Percentiles rank a stretch among this genome's conserved stretches.
phyloP scores from a whole-genome alignment of 2,329 filamentous ascomycete genomes.

The Xylariaceae sp. region DNA sequence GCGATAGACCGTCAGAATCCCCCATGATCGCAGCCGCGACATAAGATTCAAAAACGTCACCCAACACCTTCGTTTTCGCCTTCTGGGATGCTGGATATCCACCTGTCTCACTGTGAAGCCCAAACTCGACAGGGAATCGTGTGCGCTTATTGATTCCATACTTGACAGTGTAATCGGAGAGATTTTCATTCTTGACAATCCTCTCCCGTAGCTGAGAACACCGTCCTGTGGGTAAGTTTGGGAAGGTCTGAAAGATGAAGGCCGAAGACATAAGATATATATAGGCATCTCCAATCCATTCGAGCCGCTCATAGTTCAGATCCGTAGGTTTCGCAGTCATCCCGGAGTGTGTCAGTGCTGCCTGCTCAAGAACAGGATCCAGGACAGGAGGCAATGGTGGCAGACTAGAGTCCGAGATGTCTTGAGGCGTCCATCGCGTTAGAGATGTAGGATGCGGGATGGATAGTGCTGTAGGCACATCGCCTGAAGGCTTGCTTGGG shows the following conservation, averaged over 20 bases:
- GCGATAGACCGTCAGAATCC: conserved; percentile 63
- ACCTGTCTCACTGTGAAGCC: conserved; percentile 36
- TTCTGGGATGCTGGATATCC: conserved; percentile 50
- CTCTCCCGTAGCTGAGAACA: conserved; percentile 77
- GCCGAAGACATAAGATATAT: conserved; percentile 76
- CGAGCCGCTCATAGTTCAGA: conserved; percentile 76
- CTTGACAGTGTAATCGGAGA: conserved; percentile 67
- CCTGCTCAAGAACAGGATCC: conserved; percentile 60
- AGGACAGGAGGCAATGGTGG: conserved; percentile 65
- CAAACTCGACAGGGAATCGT: conserved; percentile 54
- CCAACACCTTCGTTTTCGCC: conserved; percentile 71
- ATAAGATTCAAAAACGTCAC: conserved; percentile 90
- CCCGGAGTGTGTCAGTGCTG: conserved; percentile 70
- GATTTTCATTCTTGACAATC: conserved; percentile 78
- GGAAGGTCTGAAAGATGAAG: conserved; percentile 75
- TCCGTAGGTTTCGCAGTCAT: conserved; percentile 40
- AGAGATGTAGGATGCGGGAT: conserved; percentile 35
- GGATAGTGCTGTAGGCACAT: conserved; percentile 9
- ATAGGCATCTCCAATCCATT: conserved; percentile 88
- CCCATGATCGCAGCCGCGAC: conserved; percentile 77
- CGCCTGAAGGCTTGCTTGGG: neutral
- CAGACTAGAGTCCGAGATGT: conserved; percentile 47
- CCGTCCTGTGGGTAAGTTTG: conserved; percentile 65
- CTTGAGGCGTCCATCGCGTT: conserved; percentile 54
- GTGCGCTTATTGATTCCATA: conserved; percentile 73